A percentile compares a stretch with the other conserved stretches of the same genome.
phyloP scores from a whole-genome alignment of 1,284 basidiomycete genomes.

The Tranzscheliella williamsii region DNA sequence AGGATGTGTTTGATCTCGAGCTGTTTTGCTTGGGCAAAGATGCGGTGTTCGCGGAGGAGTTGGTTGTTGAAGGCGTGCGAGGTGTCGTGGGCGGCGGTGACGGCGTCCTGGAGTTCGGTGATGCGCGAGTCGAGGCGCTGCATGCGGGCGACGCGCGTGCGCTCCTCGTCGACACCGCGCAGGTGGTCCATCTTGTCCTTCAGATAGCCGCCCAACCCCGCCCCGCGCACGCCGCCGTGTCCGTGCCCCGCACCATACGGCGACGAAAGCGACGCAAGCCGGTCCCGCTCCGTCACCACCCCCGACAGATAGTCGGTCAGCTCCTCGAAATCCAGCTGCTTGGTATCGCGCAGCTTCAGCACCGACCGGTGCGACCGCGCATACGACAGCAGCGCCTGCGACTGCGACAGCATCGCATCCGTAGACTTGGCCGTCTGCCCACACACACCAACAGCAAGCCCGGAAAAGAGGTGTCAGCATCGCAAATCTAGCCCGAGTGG shows the following conservation, averaged over 20 bases:
- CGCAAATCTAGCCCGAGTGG: background rate
- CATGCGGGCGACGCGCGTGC: conserved; percentile 88
- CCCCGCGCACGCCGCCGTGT: conserved; percentile 66
- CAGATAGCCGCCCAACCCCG: conserved; percentile 78
- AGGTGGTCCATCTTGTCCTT: conserved; percentile 89
- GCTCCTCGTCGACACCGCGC: conserved; percentile 88
- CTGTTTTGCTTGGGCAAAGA: conserved; percentile 87
- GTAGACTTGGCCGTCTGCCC: conserved; percentile 45
- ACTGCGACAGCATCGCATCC: conserved; percentile 77
- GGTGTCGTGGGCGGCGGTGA: conserved; percentile 90
- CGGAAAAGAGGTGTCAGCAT: too few relatives aligned
- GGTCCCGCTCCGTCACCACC: conserved; percentile 86
- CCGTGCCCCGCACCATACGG: conserved; percentile 51
- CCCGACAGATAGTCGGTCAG: conserved; percentile 91
- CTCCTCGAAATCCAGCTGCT: conserved; percentile 98
- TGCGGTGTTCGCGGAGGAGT: conserved; percentile 82
- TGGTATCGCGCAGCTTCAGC: conserved; percentile 92
- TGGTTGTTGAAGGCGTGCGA: conserved; percentile 93
- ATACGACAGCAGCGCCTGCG: conserved; percentile 86
- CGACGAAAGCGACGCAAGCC: conserved; percentile 65
- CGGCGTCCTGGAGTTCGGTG: conserved; percentile 96
- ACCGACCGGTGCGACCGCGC: conserved; percentile 86
- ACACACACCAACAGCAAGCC: too few relatives aligned
- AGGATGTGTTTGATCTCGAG: conserved; percentile 95
- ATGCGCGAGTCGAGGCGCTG: conserved; percentile 88